Evolutionary conservation across 2,329 filamentous ascomycete genomes (phyloP), one percentile per base, ranked within the genome.

Genomic region (Verticillium tricorpus): DNA sequence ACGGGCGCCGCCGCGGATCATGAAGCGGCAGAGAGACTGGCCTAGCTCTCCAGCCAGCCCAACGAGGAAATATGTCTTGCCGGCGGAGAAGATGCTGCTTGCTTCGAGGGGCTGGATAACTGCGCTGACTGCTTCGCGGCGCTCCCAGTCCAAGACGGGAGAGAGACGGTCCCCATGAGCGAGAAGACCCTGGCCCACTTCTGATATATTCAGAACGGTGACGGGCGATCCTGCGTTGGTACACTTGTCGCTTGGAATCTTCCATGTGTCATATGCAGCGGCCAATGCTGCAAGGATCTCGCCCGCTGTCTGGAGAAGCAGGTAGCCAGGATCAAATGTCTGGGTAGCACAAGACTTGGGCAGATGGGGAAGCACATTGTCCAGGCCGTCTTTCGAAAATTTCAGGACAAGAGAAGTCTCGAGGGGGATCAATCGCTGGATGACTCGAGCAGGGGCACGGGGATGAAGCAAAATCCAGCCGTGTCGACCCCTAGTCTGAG

Each of bases 1-100:
- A 40, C 68, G 67, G 2, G 75, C 76, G 2, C 77, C 77, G 12
- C 68, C 65, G 0, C 63, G 59, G 7, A 72, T 64, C 76, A 77
- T 78, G 70, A 70, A 78, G 11, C 71, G 63, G 55, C 68, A 72
- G 2, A 78, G 65, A 0, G 76, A 77, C 9, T 68, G 66, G 6
- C 76, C 77, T 22, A 77, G 31, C 2, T 68, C 71, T 5, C 73
- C 69, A 0, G 72, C 64, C 28, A 76, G 61, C 0, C 74, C 74
- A 6, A 72, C 67, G 2, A 76, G 60, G 17, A 69, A 66, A 58
- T 77, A 76, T 0, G 74, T 75, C 60, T 68, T 72, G 60, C 70
- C 58, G 8, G 25, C 15, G 9, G 59, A 59, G 54, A 71, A 69
- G 8, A 69, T 25, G 52, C 28, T 55, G 22, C 52, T 31, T 25